Evolutionary conservation across 805 yeast genomes (phyloP).

Genomic region (Ogataea pini): DNA sequence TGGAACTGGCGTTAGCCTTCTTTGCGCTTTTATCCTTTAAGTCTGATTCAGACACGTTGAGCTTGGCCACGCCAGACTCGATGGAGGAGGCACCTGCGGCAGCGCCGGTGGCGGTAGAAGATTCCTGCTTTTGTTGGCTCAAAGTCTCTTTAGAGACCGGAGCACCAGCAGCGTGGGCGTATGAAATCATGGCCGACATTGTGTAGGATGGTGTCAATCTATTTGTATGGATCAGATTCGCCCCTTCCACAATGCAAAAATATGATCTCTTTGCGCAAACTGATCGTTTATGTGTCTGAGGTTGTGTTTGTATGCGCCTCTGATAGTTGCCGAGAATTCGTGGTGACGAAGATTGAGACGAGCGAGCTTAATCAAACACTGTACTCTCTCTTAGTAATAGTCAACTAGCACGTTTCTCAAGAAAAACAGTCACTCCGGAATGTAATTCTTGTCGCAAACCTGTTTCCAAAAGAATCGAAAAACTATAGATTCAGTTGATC

Average conservation of each 20-base stretch:
- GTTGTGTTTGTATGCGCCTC: background rate
- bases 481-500: constrained; percentile 5
- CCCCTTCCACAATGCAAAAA: background rate
- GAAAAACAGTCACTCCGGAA: constrained; percentile 1
- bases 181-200: constrained; percentile 33
- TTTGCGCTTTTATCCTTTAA: constrained; percentile 5
- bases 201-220: background rate
- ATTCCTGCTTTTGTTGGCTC: constrained; percentile 5
- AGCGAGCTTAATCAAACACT: constrained; percentile 1
- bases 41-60: constrained; percentile 11
- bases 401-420: constrained; percentile 3
- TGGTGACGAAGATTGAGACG: constrained; percentile 2
- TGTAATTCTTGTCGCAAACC: constrained; percentile 1
- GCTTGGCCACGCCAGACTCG: constrained; percentile 17
- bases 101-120: background rate
- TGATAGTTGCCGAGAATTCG: background rate
- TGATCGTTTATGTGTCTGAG: background rate
- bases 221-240: background rate
- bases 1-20: constrained; percentile 5
- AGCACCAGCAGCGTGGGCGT: constrained; percentile 37
- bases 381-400: background rate
- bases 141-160: constrained; percentile 15
- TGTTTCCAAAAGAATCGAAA: constrained; percentile 3
- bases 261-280: background rate
- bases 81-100: constrained; percentile 3